Evolutionary conservation across 1,284 basidiomycete genomes (phyloP), one percentile per base, ranked within the genome.

Genomic region (Cerioporus squamosus): DNA sequence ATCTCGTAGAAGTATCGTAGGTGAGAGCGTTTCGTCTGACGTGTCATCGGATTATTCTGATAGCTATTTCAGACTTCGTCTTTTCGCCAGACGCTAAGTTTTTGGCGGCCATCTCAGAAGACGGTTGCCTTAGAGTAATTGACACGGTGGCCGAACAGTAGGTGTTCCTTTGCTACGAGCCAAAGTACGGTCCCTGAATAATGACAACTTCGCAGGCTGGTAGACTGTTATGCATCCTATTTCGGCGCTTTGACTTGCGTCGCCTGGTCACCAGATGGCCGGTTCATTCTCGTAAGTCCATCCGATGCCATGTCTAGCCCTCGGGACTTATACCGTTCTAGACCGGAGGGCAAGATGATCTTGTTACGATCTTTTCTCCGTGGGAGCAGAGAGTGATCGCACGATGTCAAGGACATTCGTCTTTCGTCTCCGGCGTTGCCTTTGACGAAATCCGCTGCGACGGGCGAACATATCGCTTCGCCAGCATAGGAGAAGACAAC

Each of bases 331-430:
- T 23, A 46, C 44, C 17, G 10, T 62, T 29, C 26, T 9, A 88
- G 86, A 87, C 88, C 0, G 91, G 91, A n/a, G 91, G 91, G 0
- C 88, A 98, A 79, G 97, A 99, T 71, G 97, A 99, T 70, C 81
- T 99, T 12, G 80, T 98, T 48, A 97, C 95, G 1, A 91, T 97
- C 60, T 93, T 94, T 71, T 94, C 95, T 0, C 93, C 94, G 0
- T 91, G 90, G 81, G 95, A 97, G 70, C 90, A 93, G 68, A 85
- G 94, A 9, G 87, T 98, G 14, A 87, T 99, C n/a, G 97, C 97
- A 3, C 84, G 96, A 49, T 98, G 96, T 76, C 95, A 98, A 74
- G 97, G 97, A 0, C 97, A 99, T 71, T 91, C 94, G 0, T 96
- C 94, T 1, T 98, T 97, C 70, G 93, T 99, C 5, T 91, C 93